These are phyloP conservation scores for Hortaea sp. DNA, from an alignment of 2,329 filamentous ascomycete species.

Conservation along the genomic window DNA sequence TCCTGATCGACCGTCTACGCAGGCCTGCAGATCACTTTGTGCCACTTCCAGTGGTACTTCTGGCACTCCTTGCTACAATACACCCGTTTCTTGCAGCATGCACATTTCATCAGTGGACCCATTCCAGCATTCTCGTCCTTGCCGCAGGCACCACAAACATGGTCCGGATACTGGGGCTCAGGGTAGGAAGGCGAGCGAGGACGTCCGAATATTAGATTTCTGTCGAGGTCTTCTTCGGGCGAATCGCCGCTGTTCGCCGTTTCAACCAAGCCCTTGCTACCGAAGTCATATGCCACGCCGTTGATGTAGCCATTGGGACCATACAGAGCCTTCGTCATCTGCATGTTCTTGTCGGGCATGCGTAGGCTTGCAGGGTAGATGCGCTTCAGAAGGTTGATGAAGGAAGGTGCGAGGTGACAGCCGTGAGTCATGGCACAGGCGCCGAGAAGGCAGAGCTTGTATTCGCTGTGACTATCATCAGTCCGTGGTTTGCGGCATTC, in stretches of 20 bases:
- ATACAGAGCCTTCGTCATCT: conserved; percentile 6
- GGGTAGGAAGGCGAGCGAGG: too few relatives aligned
- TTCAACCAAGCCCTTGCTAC: conserved; percentile 1
- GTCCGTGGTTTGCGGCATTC: background rate
- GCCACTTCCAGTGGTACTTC: conserved; percentile 14
- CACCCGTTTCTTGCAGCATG: conserved; percentile 9
- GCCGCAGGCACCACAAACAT: conserved; percentile 1
- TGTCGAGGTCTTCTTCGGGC: background rate
- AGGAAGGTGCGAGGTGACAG: conserved; percentile 3
- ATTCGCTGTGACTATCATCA: background rate
- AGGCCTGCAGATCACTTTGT: conserved; percentile 8
- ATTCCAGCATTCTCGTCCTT: background rate
- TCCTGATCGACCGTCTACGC: background rate
- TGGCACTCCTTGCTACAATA: conserved; percentile 20
- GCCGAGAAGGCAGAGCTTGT: conserved; percentile 3
- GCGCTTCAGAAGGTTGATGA: background rate
- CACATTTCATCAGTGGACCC: conserved; percentile 5
- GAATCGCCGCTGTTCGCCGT: background rate
- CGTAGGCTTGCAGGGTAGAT: conserved; percentile 5
- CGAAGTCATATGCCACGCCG: conserved; percentile 8
- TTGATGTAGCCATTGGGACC: conserved; percentile 6
- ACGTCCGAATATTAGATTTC: too few relatives aligned
- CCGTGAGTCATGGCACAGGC: conserved; percentile 6
- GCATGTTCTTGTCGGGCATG: conserved; percentile 1
- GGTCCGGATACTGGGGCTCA: background rate